Percentiles rank a stretch among this genome's conserved stretches.
phyloP scores from a whole-genome alignment of 2,329 filamentous ascomycete genomes.

The Camptophora hylomeconis region DNA sequence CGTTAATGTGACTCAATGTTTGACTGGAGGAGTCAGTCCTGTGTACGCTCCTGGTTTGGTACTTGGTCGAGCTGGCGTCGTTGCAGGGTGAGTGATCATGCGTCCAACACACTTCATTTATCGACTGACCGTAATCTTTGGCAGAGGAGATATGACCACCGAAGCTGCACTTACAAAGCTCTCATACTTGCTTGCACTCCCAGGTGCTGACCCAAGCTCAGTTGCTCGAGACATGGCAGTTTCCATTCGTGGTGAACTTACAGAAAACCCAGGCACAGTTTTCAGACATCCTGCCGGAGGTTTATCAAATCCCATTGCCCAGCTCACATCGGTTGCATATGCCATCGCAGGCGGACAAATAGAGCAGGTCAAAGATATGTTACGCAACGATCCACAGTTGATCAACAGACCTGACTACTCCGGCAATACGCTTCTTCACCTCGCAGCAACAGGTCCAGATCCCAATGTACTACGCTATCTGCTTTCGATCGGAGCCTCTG shows the following conservation, averaged over 20 bases:
- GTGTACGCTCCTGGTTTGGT: slow-evolving; percentile 68
- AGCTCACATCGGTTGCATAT: slow-evolving; percentile 65
- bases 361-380: slow-evolving; percentile 50
- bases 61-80: slow-evolving; percentile 70
- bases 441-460: slow-evolving; percentile 44
- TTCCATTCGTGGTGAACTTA: slow-evolving; percentile 74
- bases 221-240: slow-evolving; percentile 59
- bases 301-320: slow-evolving; percentile 45
- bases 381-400: slow-evolving; percentile 54
- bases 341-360: slow-evolving; percentile 63
- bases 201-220: slow-evolving; percentile 49
- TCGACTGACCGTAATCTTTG: too few species aligned
- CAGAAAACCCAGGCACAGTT: slow-evolving; percentile 56
- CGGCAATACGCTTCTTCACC: slow-evolving; percentile 57
- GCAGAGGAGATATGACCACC: slow-evolving; percentile 46
- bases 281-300: slow-evolving; percentile 57
- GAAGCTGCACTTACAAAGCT: slow-evolving; percentile 87
- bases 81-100: slow-evolving; percentile 78
- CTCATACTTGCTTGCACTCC: slow-evolving; percentile 65
- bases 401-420: slow-evolving; percentile 68
- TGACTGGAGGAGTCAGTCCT: slow-evolving; percentile 60
- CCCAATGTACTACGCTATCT: slow-evolving; percentile 43
- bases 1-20: slow-evolving; percentile 82
- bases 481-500: slow-evolving; percentile 33
- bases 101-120: too few species aligned